A percentile compares a stretch with the other conserved stretches of the same genome.
phyloP scores from a whole-genome alignment of 441 rosid species.

The Pelargonium myrrhifolium region DNA sequence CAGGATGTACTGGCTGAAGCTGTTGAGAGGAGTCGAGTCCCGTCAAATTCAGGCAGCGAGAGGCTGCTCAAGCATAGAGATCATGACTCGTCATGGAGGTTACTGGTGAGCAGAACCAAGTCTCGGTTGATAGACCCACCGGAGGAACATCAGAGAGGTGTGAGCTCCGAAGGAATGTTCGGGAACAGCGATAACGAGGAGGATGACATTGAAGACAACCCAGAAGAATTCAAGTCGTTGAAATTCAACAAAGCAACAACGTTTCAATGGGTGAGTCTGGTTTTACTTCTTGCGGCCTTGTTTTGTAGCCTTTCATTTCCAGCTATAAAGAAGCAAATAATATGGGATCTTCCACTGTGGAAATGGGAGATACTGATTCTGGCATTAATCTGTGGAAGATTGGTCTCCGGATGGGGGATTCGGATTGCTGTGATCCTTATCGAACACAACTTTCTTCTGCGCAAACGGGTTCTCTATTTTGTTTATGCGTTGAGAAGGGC shows the following conservation, averaged over 20 bases:
- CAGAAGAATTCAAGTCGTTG: constrained; percentile 15
- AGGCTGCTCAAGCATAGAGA: neutral
- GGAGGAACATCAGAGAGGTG: constrained; percentile 24
- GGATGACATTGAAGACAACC: constrained; percentile 21
- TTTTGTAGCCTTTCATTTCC: constrained; percentile 35
- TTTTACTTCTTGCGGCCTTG: constrained; percentile 23
- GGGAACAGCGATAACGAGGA: neutral
- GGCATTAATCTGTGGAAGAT: constrained; percentile 45
- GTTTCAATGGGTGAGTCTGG: neutral
- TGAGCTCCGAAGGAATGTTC: constrained; percentile 18
- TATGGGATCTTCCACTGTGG: constrained; percentile 54
- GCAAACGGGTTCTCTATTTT: constrained; percentile 52
- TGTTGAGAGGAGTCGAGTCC: neutral
- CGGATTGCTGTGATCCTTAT: constrained; percentile 40
- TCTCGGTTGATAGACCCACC: constrained; percentile 72
- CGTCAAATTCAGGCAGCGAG: neutral
- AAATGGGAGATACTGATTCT: constrained; percentile 56
- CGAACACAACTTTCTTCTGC: constrained; percentile 41
- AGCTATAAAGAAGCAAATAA: constrained; percentile 20
- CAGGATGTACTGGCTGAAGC: neutral
- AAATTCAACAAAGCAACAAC: constrained; percentile 12
- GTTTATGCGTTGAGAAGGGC: constrained; percentile 32
- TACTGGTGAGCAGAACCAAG: constrained; percentile 59
- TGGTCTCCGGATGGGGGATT: constrained; percentile 49
- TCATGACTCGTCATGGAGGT: constrained; percentile 23